Base-by-base conservation (phyloP, 2,329 filamentous ascomycete genomes). In the Ophiocordyceps sinensis region DNA sequence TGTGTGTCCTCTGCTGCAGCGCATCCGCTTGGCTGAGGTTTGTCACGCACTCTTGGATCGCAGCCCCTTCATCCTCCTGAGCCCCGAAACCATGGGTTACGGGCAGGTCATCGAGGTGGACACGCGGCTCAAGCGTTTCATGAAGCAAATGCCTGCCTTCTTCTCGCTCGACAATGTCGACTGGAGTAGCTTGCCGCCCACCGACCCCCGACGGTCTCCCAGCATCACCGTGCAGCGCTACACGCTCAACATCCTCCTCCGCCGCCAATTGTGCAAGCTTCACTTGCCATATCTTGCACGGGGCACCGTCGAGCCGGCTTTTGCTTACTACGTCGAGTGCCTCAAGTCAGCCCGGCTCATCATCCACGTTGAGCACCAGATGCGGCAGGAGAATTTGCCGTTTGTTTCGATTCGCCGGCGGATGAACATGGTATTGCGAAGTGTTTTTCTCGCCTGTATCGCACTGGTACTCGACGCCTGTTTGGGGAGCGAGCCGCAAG, bases 1-100 rank as follows among this genome's bases (percentile, higher is more conserved):
- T 51, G 50, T 17, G 52, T 62, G 41, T 62, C 61, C 2, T 63
- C 57, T 62, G 26, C 47, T 66, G 11, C 57, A 63, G 35, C 58
- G 63, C 14, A 52, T 60, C 39, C 57, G 55, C 5, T 51, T 67
- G 1, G 55, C 58, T 8, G 62, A 66, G 32, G 45, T 64, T 17
- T 54, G 53, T 41, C 62, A 60, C 9, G 45, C 49, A 5, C 54
- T 63, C 11, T 50, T 56, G 11, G 64, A 66, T 36, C 49, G 51
- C 13, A 51, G 51, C 13, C 52, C 53, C 7, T 45, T 54, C 14
- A 45, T 45, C 10, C 44, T 48, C 1, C 47, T 52, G 8, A 51
- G 44, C 12, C 44, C 48, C n/a, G 60, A 64, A 11, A 51, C 54
- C 19, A 47, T 53, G 4, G 47, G 57, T 23, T 59, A 61, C 32